Evolutionary conservation across 176 grass and related monocot genomes (phyloP).

Genomic region (Secale cereale): DNA sequence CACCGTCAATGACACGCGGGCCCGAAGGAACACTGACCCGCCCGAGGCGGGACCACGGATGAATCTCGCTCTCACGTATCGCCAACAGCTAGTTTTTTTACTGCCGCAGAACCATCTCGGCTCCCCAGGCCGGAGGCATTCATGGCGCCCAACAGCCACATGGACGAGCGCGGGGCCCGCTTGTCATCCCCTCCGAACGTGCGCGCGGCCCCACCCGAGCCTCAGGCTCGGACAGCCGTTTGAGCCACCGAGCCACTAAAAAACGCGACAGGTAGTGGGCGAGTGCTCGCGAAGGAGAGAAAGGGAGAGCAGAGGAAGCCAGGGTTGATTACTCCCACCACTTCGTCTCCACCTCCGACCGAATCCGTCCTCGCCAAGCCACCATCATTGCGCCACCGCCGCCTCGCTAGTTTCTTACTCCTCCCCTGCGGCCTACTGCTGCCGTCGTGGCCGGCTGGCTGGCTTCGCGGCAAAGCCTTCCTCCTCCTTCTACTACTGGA

Average conservation of each 20-base stretch:
- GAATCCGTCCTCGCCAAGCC: slow-evolving; percentile 34
- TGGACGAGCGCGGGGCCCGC: background rate
- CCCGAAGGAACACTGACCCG: background rate
- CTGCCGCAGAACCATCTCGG: background rate
- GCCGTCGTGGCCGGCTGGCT: background rate
- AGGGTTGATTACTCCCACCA: slow-evolving; percentile 35
- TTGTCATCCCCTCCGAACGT: accelerated
- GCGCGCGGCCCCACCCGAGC: slow-evolving; percentile 3
- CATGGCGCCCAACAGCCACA: slow-evolving; percentile 27
- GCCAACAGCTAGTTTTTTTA: background rate
- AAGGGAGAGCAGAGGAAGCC: slow-evolving; percentile 1
- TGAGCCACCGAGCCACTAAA: slow-evolving; percentile 31
- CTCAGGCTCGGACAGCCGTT: slow-evolving; percentile 86
- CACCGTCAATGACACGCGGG: background rate
- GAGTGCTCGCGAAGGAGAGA: slow-evolving; percentile 7
- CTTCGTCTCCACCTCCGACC: slow-evolving; percentile 44
- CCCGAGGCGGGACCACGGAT: background rate
- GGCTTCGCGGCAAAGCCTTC: slow-evolving; percentile 41
- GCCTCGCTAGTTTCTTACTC: background rate
- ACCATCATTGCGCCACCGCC: slow-evolving; percentile 56
- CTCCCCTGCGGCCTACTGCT: background rate
- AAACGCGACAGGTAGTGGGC: slow-evolving; percentile 1
- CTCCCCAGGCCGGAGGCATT: slow-evolving; percentile 4
- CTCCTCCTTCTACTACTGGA: slow-evolving; percentile 24
- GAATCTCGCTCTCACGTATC: background rate